phyloP scores from a whole-genome alignment of 2,329 filamentous ascomycete genomes.

The Plectosphaerella cucumerina region DNA sequence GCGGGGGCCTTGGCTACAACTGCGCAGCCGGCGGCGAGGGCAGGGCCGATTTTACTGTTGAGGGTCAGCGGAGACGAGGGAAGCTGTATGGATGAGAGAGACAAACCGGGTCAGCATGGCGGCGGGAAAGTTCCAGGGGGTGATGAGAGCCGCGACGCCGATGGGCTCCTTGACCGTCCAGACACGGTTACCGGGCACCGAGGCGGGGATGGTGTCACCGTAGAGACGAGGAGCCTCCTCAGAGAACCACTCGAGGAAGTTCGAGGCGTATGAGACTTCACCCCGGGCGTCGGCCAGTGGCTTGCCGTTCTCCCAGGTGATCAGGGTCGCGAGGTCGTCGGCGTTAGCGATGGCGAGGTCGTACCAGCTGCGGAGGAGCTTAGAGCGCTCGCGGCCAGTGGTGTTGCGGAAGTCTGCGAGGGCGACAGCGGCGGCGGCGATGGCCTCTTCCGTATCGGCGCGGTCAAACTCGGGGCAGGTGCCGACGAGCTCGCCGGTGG shows the following conservation, averaged over 20 bases:
- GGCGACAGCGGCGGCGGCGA: slow-evolving; percentile 75
- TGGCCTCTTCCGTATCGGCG: slow-evolving; percentile 75
- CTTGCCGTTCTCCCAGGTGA: slow-evolving; percentile 91
- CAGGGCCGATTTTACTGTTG: slow-evolving; percentile 65
- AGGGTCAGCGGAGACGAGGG: slow-evolving; percentile 21
- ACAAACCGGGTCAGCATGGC: slow-evolving; percentile 47
- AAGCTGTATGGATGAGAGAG: too few relatives aligned
- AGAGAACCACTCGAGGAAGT: slow-evolving; percentile 77
- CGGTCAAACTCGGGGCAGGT: slow-evolving; percentile 79
- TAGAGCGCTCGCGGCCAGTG: slow-evolving; percentile 70
- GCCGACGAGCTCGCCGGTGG: slow-evolving; percentile 76
- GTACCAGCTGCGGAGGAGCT: slow-evolving; percentile 76
- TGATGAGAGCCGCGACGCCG: slow-evolving; percentile 78
- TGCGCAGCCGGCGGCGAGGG: slow-evolving; percentile 90
- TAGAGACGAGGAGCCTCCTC: slow-evolving; percentile 73
- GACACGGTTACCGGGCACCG: slow-evolving; percentile 67
- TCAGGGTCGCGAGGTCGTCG: slow-evolving; percentile 76
- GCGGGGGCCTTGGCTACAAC: slow-evolving; percentile 87
- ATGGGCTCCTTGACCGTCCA: slow-evolving; percentile 79
- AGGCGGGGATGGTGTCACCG: slow-evolving; percentile 70
- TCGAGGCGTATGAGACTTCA: slow-evolving; percentile 68
- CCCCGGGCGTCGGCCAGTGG: slow-evolving; percentile 70
- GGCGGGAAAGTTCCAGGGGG: slow-evolving; percentile 82
- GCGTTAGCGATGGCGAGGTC: slow-evolving; percentile 73
- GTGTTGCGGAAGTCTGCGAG: slow-evolving; percentile 66